Base-by-base conservation (phyloP, 148 eudicot species). In the Rhododendron henanense region DNA sequence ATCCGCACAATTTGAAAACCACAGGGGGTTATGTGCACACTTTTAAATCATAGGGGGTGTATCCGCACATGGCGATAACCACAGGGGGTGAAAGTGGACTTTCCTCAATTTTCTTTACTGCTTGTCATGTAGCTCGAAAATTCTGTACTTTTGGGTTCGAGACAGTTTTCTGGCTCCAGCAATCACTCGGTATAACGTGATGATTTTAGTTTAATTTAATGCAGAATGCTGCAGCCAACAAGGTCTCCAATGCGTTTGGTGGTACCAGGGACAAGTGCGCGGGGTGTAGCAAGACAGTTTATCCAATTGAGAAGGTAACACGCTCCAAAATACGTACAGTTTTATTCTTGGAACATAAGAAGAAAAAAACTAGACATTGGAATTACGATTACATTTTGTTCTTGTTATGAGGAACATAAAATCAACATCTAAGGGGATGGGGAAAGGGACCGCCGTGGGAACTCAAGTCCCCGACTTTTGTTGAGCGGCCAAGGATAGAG, bases 221-320 rank as follows among this genome's bases (percentile, higher is more conserved):
- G 75, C 93, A 94, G 94, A 91, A 90, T 87, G 88, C 84, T 18
- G 57, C 88, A 63, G 89, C 95, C 41, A 92, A 82, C 87, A 95
- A 94, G 87, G 95, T 88, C 13, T 91, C 93, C 16, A 85, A 91
- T 71, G 65, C 87, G 88, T 94, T 95, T 83, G 96, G 79, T 11
- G 97, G 96, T 51, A 94, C 98, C 16, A 91, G 90, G 76, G 97
- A 95, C 48, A 94, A 95, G 87, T 95, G 97, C 83, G 91, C 88
- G 37, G 95, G 90, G 16, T 95, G 98, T 84, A 85, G 85, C 47
- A 93, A 92, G 87, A 95, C 93, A 23, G 97, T 90, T 55, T 94
- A 95, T 88, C 98, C 97, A 53, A 93, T 89, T 65, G 98, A 95
- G 88, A 94, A 91, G 97, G 98, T 95, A 90, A 84, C 25, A 19